These are phyloP conservation scores for Emericellopsis atlantica DNA, from an alignment of 2,329 filamentous ascomycete genomes.

Conservation along the genomic window DNA sequence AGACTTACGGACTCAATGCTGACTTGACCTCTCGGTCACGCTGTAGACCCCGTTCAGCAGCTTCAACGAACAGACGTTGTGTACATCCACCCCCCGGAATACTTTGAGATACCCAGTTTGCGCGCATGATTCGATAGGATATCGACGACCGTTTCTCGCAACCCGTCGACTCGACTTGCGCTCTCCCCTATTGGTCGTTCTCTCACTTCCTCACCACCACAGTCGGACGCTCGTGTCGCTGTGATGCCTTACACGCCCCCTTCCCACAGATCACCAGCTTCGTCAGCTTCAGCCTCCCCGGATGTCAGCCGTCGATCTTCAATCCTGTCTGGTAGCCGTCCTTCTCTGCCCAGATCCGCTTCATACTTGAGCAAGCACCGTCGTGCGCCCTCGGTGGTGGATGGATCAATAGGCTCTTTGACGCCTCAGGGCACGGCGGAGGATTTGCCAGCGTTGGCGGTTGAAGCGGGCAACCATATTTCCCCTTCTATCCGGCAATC, in stretches of 20 bases:
- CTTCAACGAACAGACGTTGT: too few relatives aligned
- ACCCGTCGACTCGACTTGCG: not conserved
- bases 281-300: constrained; percentile 44
- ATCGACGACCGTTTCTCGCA: not conserved
- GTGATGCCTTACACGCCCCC: constrained; percentile 86
- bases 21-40: too few relatives aligned
- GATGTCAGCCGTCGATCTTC: constrained; percentile 46
- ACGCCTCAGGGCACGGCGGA: constrained; percentile 38
- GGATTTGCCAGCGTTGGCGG: constrained; percentile 29
- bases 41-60: too few relatives aligned
- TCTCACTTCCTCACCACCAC: not conserved
- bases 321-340: constrained; percentile 34
- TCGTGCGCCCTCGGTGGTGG: constrained; percentile 37
- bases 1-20: too few relatives aligned
- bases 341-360: constrained; percentile 47
- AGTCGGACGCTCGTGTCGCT: not conserved
- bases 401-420: constrained; percentile 19
- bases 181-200: not conserved
- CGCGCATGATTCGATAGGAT: too few relatives aligned
- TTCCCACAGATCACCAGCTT: constrained; percentile 49
- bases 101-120: too few relatives aligned
- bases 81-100: too few relatives aligned
- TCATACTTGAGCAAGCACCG: constrained; percentile 55
- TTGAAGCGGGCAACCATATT: constrained; percentile 10
- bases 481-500: constrained; percentile 63